phyloP scores from a whole-genome alignment of 2,329 filamentous ascomycete genomes.

The Aspergillus glaucus region DNA sequence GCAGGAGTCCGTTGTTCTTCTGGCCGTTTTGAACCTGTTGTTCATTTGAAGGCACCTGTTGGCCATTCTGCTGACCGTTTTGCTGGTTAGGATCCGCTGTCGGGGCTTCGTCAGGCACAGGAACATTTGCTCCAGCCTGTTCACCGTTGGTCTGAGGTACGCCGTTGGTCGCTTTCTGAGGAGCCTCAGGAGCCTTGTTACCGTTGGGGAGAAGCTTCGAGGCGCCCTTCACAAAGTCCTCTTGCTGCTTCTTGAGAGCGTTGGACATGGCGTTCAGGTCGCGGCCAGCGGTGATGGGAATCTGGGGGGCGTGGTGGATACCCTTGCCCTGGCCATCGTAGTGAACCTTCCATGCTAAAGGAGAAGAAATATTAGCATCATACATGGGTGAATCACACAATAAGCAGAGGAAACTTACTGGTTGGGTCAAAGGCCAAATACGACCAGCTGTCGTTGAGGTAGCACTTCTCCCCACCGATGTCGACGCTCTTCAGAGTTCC shows the following conservation, averaged over 20 bases:
- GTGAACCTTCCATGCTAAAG: slow-evolving; percentile 14
- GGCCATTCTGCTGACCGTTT: background rate
- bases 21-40: background rate
- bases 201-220: background rate
- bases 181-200: background rate
- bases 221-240: background rate
- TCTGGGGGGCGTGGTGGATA: background rate
- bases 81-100: background rate
- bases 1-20: background rate
- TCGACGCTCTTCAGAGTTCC: slow-evolving; percentile 42
- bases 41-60: background rate
- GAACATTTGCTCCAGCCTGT: background rate
- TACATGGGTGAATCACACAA: no score
- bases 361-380: background rate
- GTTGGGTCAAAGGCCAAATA: slow-evolving; percentile 41
- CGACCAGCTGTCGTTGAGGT: slow-evolving; percentile 46
- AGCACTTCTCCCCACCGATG: slow-evolving; percentile 31
- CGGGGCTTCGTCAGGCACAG: background rate
- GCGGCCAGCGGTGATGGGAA: background rate
- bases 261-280: background rate
- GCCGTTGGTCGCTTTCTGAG: background rate
- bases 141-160: background rate
- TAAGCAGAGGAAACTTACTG: slow-evolving; percentile 32
- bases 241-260: background rate
- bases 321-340: slow-evolving; percentile 7